Conservation (phyloP, 2,329 filamentous ascomycete genomes). For the Rhexocercosporidium sp. region DNA sequence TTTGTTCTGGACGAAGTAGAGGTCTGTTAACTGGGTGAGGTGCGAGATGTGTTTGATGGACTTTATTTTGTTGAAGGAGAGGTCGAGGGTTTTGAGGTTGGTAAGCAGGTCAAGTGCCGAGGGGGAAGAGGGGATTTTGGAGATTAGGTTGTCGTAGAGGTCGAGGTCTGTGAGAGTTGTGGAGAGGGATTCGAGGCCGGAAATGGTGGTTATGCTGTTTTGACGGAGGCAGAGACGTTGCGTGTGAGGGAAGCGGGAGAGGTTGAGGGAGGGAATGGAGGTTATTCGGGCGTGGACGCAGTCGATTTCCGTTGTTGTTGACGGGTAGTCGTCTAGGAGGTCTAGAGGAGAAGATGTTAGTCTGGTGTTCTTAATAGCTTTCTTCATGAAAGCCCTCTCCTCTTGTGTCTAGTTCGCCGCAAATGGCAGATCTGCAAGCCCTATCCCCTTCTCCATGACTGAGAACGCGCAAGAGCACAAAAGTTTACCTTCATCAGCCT, state of each 20-base stretch:
- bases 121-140: slow-evolving; percentile 70
- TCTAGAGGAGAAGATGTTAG: slow-evolving; percentile 47
- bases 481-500: slow-evolving; percentile 75
- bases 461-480: background rate
- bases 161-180: slow-evolving; percentile 81
- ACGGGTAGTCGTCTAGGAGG: slow-evolving; percentile 64
- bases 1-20: slow-evolving; percentile 96
- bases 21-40: slow-evolving; percentile 76
- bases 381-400: too few relatives aligned
- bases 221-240: slow-evolving; percentile 87
- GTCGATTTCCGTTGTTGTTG: slow-evolving; percentile 78
- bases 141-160: slow-evolving; percentile 94
- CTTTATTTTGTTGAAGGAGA: slow-evolving; percentile 99
- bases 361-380: background rate
- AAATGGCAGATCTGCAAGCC: too few relatives aligned
- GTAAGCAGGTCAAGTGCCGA: slow-evolving; percentile 76
- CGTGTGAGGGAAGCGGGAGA: slow-evolving; percentile 82
- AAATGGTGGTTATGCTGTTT: slow-evolving; percentile 83
- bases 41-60: slow-evolving; percentile 90
- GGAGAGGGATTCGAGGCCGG: slow-evolving; percentile 71
- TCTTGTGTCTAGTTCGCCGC: too few relatives aligned
- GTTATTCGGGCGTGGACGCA: slow-evolving; percentile 85
- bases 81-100: slow-evolving; percentile 79
- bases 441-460: background rate
- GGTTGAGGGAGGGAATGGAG: slow-evolving; percentile 76